Evolutionary conservation across 1,284 basidiomycete species (phyloP), one percentile per base, ranked within the genome.

Genomic region (Meira miltonrushii): DNA sequence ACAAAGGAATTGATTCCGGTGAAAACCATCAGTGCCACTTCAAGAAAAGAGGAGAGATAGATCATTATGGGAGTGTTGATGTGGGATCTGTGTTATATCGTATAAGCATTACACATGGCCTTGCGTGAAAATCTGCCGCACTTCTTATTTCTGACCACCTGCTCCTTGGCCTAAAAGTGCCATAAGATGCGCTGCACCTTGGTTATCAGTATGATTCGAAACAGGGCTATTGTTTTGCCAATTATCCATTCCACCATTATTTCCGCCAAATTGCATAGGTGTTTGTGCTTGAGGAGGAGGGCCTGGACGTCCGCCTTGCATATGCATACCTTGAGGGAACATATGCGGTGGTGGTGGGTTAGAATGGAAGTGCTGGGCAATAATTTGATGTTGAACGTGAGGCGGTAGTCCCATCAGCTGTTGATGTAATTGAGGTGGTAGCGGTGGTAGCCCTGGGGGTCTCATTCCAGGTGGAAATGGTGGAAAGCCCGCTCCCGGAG

Each of bases 361-460:
- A 10, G 28, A 33, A 13, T 44, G 39, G 47, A 56, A 56, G 46
- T 56, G 55, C 17, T 56, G 55, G 11, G 66, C 57, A 21, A 72
- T 47, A 13, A 71, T 55, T 44, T 71, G 69, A 57, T 71, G 68
- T 57, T 72, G 70, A 33, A 70, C 67, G 54, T 72, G 70, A 28
- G 70, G 70, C 8, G 70, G 70, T 56, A 72, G 61, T 55, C 55
- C 61, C 70, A 72, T 72, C 52, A 72, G 56, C 49, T 72, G 70
- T 59, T 72, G 70, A 60, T 72, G 71, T 39, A 72, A 41, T 53
- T 72, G 70, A 17, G 67, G 66, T 25, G 70, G 70, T 58, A 72
- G 50, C 7, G 38, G 57, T 13, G 38, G 52, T 17, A 59, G 47
- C 3, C 65, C 65, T 39, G 68, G 66, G 5, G 58, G 46, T 46